Base-by-base conservation (phyloP, 495 filamentous ascomycete species). In the Penicillium macrosclerotiorum region DNA sequence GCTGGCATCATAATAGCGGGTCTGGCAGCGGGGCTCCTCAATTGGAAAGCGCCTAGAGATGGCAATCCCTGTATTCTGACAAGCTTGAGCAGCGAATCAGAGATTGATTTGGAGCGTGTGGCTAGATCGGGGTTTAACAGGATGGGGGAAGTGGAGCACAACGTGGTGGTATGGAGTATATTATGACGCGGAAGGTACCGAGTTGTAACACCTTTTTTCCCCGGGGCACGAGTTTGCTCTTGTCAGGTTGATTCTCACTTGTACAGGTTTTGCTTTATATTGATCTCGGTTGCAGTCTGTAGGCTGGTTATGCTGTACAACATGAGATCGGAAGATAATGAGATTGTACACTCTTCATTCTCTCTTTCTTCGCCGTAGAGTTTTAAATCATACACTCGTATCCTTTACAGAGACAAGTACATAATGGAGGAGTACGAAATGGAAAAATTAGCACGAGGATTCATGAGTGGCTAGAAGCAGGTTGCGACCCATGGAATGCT, bases 1-100 rank as follows among this genome's bases (percentile, higher is more conserved):
- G 37, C 29, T 45, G 34, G 49, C 40, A 54, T 51, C 55, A 59
- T 55, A 14, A 42, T 42, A 42, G 55, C 18, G 55, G 51, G 47
- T 36, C 51, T 41, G 26, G 6, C 37, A 48, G 43, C 14, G 49
- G 22, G 22, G 24, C 23, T 30, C 34, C 12, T 47, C 42, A 38
- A 33, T 54, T 22, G 33, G 42, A 31, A 33, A 4, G 45, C 40
- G 37, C 25, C 34, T 48, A 7, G 26, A 39, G 37, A 38, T 4
- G 6, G 54, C 29, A 47, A 53, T 59, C 39, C 45, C 12, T 31
- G 30, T 43, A n/a, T 12, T 39, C 9, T 41, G 33, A 25, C 35
- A 43, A 32, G 35, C 12, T 8, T 1, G 25, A 13, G 16, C 23
- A 27, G 20, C 59, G 39, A 62, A 59, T 62, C 31, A 47, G 36